These are phyloP conservation scores for Fusarium sp. DNA, from an alignment of 2,329 filamentous ascomycete species.

Conservation along the genomic window DNA sequence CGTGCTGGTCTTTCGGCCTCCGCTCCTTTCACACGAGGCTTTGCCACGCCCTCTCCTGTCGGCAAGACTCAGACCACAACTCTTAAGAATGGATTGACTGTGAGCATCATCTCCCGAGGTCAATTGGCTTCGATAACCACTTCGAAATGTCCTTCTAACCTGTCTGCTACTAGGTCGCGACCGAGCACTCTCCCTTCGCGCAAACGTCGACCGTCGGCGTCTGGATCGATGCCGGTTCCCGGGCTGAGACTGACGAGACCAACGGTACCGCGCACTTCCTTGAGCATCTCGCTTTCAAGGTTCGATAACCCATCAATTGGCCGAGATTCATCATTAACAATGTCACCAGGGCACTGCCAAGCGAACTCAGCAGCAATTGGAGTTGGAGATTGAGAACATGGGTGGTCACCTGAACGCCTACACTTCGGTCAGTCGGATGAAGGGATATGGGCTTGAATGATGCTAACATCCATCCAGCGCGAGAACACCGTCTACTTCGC, in stretches of 20 bases:
- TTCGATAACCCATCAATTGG: slow-evolving; percentile 60
- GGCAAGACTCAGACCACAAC: slow-evolving; percentile 96
- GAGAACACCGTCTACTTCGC: slow-evolving; percentile 99
- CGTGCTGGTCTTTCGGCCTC: slow-evolving; percentile 86
- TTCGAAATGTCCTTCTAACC: slow-evolving; percentile 48
- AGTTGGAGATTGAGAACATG: slow-evolving; percentile 99
- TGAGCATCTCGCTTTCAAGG: slow-evolving; percentile 99
- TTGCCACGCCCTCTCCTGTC: slow-evolving; percentile 87
- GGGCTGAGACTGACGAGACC: slow-evolving; percentile 97
- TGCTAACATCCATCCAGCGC: slow-evolving; percentile 70
- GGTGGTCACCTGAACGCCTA: slow-evolving; percentile 99
- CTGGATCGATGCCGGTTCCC: slow-evolving; percentile 99
- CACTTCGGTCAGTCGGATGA: slow-evolving; percentile 84
- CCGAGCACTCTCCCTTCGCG: slow-evolving; percentile 97
- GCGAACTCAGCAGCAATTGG: slow-evolving; percentile 95
- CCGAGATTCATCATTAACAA: slow-evolving; percentile 37
- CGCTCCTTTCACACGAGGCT: slow-evolving; percentile 84
- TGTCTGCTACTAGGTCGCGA: slow-evolving; percentile 80
- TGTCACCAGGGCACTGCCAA: slow-evolving; percentile 85
- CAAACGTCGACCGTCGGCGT: slow-evolving; percentile 98
- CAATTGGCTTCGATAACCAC: slow-evolving; percentile 58
- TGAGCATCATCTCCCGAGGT: slow-evolving; percentile 62
- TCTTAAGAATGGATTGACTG: slow-evolving; percentile 96
- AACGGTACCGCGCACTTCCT: slow-evolving; percentile 99
- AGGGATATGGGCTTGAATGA: slow-evolving; percentile 38